Conservation (phyloP, 768 basidiomycete species). For the Mycena galopus region DNA sequence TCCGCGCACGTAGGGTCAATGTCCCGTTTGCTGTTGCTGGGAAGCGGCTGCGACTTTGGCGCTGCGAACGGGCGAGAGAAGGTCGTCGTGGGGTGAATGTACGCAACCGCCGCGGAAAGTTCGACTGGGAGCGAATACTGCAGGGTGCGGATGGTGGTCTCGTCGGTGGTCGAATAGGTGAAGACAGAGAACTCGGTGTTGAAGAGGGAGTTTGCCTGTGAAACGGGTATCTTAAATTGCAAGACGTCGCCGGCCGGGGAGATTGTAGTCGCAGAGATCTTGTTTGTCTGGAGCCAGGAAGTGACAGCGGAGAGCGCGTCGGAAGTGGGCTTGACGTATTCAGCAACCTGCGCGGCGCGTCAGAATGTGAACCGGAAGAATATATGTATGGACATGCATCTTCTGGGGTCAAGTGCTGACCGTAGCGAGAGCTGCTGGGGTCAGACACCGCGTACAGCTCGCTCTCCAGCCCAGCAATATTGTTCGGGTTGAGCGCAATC, state of each 20-base stretch:
- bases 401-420: conserved; percentile 54
- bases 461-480: conserved; percentile 43
- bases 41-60: conserved; percentile 6
- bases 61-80: conserved; percentile 32
- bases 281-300: conserved; percentile 10
- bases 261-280: not conserved
- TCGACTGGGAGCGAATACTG: conserved; percentile 12
- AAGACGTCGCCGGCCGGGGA: conserved; percentile 47
- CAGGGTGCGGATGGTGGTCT: conserved; percentile 51
- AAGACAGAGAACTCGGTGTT: conserved; percentile 44
- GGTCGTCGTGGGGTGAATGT: conserved; percentile 51
- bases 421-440: conserved; percentile 48
- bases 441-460: conserved; percentile 49
- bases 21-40: conserved; percentile 13
- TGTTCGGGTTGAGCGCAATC: conserved; percentile 40
- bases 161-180: conserved; percentile 45
- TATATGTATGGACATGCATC: conserved; percentile 51
- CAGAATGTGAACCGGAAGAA: not conserved
- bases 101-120: not conserved
- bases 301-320: conserved; percentile 19
- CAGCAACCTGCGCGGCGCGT: conserved; percentile 10
- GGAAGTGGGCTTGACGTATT: conserved; percentile 25
- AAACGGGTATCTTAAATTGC: conserved; percentile 44
- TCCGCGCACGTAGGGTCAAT: conserved; percentile 23
- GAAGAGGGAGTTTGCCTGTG: conserved; percentile 48